These are phyloP conservation scores for Tylopilus sp. DNA, from an alignment of 1,284 basidiomycete genomes.

Conservation along the genomic window DNA sequence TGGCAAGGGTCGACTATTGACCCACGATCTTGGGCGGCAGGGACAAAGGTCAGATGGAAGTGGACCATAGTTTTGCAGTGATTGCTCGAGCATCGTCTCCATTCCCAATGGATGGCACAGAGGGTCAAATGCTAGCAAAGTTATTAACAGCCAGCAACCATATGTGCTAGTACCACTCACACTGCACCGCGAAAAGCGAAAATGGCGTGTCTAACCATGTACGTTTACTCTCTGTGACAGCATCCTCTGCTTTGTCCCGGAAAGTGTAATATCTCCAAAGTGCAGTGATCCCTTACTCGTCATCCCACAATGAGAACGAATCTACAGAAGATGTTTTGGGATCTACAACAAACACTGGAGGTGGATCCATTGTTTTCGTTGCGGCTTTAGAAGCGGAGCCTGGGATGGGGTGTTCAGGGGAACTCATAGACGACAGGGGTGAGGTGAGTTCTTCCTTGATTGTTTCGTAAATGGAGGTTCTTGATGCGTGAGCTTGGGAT, in stretches of 20 bases:
- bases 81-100: conserved; percentile 74
- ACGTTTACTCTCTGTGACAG: conserved; percentile 69
- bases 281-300: conserved; percentile 65
- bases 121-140: conserved; percentile 67
- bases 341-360: conserved; percentile 61
- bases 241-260: conserved; percentile 68
- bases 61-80: conserved; percentile 69
- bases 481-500: conserved; percentile 66
- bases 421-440: conserved; percentile 46
- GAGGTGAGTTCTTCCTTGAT: conserved; percentile 72
- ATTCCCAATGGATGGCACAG: conserved; percentile 69
- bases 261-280: conserved; percentile 73
- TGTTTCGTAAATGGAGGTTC: conserved; percentile 76
- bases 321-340: conserved; percentile 59
- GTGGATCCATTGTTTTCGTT: conserved; percentile 45
- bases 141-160: conserved; percentile 16
- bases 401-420: conserved; percentile 15
- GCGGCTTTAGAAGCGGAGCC: conserved; percentile 30
- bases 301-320: conserved; percentile 59
- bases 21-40: conserved; percentile 66
- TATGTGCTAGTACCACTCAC: conserved; percentile 52
- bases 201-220: conserved; percentile 75
- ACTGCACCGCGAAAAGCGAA: conserved; percentile 72
- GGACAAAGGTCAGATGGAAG: conserved; percentile 71
- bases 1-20: conserved; percentile 71